These are phyloP conservation scores for Rhipidocladum racemiflorum DNA, from an alignment of 176 grass and related monocot genomes.

Conservation along the genomic window DNA sequence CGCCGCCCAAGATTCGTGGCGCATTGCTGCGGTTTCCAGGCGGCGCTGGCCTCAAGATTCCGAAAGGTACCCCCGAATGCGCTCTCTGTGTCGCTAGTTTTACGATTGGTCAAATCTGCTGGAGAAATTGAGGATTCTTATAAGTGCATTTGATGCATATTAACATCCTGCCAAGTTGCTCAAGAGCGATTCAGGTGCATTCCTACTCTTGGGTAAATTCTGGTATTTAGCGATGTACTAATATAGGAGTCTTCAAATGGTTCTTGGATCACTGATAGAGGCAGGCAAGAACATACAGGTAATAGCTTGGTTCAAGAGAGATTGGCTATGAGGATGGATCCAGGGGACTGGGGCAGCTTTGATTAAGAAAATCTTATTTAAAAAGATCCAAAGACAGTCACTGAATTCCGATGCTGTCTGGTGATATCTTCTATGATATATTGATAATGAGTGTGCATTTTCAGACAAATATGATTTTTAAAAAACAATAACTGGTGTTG, in stretches of 20 bases:
- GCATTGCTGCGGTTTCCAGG: background rate
- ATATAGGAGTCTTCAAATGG: background rate
- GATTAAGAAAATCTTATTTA: background rate
- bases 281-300: background rate
- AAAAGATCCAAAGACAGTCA: background rate
- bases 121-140: background rate
- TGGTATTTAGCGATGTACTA: background rate
- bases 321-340: background rate
- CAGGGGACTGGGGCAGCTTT: background rate
- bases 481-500: background rate
- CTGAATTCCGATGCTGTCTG: background rate
- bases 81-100: background rate
- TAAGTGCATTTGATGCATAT: background rate
- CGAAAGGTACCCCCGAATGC: background rate
- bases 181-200: background rate
- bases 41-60: background rate
- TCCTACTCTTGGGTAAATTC: background rate
- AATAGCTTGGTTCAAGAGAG: background rate
- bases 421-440: background rate
- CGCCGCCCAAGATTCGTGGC: background rate
- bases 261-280: background rate
- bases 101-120: background rate
- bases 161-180: background rate
- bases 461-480: background rate
- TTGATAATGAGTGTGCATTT: background rate